These are phyloP conservation scores for Plenodomus lindquistii DNA, from an alignment of 2,329 filamentous ascomycete species.

Conservation along the genomic window DNA sequence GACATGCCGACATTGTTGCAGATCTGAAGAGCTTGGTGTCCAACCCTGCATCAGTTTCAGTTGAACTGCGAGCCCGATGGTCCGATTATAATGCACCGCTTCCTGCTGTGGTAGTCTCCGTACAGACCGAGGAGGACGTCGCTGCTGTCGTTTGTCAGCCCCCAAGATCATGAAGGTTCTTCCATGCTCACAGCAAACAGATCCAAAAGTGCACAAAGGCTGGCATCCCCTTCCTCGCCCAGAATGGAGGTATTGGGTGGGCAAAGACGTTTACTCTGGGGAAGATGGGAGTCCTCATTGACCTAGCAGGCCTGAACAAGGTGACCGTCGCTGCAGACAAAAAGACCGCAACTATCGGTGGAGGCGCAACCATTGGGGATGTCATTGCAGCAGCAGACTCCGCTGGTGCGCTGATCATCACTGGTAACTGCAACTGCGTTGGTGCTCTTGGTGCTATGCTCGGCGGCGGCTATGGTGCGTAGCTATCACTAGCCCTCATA, in stretches of 20 bases:
- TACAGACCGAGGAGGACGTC: slow-evolving; percentile 25
- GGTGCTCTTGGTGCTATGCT: slow-evolving; percentile 34
- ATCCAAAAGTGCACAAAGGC: slow-evolving; percentile 25
- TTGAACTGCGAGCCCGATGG: slow-evolving; percentile 25
- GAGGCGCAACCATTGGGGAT: slow-evolving; percentile 43
- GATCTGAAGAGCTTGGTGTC: slow-evolving; percentile 19
- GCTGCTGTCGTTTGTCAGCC: slow-evolving; percentile 17
- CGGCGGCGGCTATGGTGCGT: slow-evolving; percentile 57
- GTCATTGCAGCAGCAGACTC: slow-evolving; percentile 46
- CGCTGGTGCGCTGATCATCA: slow-evolving; percentile 29
- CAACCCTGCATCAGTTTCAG: slow-evolving; percentile 13
- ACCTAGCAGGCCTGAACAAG: slow-evolving; percentile 29
- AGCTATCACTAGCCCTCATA: not conserved
- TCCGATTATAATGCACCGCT: slow-evolving; percentile 23
- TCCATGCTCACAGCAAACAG: slow-evolving; percentile 9
- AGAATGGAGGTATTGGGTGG: slow-evolving; percentile 37
- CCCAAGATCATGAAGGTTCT: not conserved
- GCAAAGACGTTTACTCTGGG: slow-evolving; percentile 27
- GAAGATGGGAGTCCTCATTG: slow-evolving; percentile 32
- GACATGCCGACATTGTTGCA: slow-evolving; percentile 10
- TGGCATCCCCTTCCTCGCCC: slow-evolving; percentile 28
- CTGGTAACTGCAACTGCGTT: slow-evolving; percentile 40
- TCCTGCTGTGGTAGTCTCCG: slow-evolving; percentile 24
- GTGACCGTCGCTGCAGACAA: slow-evolving; percentile 29
- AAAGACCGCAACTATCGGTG: slow-evolving; percentile 30